Percentiles rank a stretch among this genome's conserved stretches.
Evolutionary conservation across 2,329 filamentous ascomycete genomes (phyloP).

Genomic region (Elsinoe perseae): DNA sequence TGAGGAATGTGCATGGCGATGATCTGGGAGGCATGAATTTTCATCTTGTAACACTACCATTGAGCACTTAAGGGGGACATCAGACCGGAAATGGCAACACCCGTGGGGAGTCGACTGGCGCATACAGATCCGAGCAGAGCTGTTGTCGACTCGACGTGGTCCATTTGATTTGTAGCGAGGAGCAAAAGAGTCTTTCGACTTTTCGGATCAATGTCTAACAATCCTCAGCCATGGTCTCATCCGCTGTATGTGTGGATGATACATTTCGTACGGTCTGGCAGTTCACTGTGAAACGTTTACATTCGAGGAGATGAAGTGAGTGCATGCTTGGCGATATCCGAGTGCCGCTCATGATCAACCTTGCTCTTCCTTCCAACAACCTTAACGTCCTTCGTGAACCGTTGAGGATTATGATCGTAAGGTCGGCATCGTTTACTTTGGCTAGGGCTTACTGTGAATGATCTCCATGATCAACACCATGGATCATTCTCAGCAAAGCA

Average conservation of each 20-base stretch:
- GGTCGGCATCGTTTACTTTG: no score
- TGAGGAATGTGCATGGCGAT: constrained; percentile 11
- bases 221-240: background rate
- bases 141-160: background rate
- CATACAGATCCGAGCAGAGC: background rate
- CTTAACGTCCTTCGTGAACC: background rate
- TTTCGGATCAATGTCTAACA: constrained; percentile 14
- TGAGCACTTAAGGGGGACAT: background rate
- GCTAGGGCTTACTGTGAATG: background rate
- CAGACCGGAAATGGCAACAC: background rate
- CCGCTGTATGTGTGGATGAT: background rate
- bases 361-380: no score
- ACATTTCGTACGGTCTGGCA: background rate
- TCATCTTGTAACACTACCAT: constrained; percentile 11
- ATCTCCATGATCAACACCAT: background rate
- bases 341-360: background rate
- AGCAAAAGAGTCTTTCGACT: constrained; percentile 10
- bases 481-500: background rate
- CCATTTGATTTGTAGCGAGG: constrained; percentile 11
- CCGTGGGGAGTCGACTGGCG: background rate
- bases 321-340: background rate
- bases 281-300: background rate
- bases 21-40: constrained; percentile 5
- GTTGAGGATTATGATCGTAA: background rate
- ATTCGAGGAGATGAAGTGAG: background rate